Conservation (phyloP, 2,329 filamentous ascomycete species). For the Rhytidhysteron rufulum region DNA sequence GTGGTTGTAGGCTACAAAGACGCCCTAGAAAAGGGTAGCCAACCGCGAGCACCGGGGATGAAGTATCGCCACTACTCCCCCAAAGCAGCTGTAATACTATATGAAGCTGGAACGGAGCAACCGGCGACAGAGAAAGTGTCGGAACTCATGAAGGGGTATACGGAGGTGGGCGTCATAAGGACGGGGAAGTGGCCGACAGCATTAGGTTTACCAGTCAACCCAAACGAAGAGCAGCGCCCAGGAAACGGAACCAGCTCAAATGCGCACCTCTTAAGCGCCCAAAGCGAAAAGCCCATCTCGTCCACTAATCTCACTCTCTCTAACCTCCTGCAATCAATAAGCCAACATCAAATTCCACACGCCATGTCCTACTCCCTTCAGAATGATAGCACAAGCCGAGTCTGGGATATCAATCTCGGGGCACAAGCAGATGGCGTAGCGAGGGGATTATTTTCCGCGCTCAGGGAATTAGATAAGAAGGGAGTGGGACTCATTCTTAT, state of each 20-base stretch:
- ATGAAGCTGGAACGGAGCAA: slow-evolving; percentile 55
- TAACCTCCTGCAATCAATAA: slow-evolving; percentile 33
- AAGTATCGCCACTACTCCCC: slow-evolving; percentile 99
- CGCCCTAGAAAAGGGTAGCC: slow-evolving; percentile 60
- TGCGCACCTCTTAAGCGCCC: neutral
- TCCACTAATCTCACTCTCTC: too few relatives aligned
- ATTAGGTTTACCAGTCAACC: slow-evolving; percentile 12
- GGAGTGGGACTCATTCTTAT: slow-evolving; percentile 82
- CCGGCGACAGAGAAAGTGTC: slow-evolving; percentile 26
- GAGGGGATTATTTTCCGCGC: slow-evolving; percentile 78
- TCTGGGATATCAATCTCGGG: slow-evolving; percentile 72
- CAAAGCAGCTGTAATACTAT: slow-evolving; percentile 78
- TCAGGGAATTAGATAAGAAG: slow-evolving; percentile 78
- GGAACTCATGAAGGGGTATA: slow-evolving; percentile 16
- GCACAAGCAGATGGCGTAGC: slow-evolving; percentile 70
- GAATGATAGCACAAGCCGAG: slow-evolving; percentile 13
- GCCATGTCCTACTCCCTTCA: slow-evolving; percentile 16
- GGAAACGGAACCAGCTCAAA: slow-evolving; percentile 9
- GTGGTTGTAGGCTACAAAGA: slow-evolving; percentile 78
- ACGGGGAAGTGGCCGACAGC: slow-evolving; percentile 23
- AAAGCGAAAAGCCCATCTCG: slow-evolving; percentile 10
- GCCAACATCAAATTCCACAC: slow-evolving; percentile 30
- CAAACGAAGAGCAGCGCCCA: slow-evolving; percentile 1
- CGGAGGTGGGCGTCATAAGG: slow-evolving; percentile 39
- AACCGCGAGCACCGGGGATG: slow-evolving; percentile 88